These are phyloP conservation scores for Periglandula ipomoeae DNA, from an alignment of 2,329 filamentous ascomycete genomes.

Conservation along the genomic window DNA sequence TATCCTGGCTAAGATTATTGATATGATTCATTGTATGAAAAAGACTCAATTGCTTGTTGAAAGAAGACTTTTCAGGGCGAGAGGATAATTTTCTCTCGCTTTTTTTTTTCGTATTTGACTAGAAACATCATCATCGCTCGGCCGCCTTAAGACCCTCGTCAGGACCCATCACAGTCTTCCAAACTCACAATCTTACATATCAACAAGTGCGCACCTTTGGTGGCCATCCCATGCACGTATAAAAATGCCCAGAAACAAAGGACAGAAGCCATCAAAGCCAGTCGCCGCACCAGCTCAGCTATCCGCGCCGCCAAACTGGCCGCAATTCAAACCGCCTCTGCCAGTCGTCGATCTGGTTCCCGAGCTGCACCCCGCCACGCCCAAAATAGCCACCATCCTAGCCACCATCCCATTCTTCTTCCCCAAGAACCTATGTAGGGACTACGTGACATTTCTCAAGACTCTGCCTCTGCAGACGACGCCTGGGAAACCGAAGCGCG, in stretches of 20 bases:
- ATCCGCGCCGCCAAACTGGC: constrained; percentile 50
- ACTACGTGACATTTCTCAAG: constrained; percentile 63
- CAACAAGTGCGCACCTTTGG: neutral
- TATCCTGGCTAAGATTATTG: no score
- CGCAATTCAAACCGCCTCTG: constrained; percentile 58
- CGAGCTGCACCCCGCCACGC: constrained; percentile 36
- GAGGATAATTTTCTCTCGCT: no score
- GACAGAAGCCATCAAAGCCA: constrained; percentile 16
- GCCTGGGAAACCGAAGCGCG: constrained; percentile 66
- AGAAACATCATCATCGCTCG: no score
- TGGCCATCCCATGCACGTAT: neutral
- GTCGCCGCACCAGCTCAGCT: constrained; percentile 7
- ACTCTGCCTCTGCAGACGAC: constrained; percentile 67
- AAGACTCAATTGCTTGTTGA: no score
- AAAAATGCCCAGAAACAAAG: constrained; percentile 26
- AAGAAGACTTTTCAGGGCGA: no score
- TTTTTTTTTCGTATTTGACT: no score
- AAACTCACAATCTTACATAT: neutral
- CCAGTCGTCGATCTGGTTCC: constrained; percentile 56
- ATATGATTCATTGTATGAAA: no score
- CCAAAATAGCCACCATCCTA: constrained; percentile 66
- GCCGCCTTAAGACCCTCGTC: no score
- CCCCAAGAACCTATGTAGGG: constrained; percentile 63
- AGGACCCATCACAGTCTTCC: neutral
- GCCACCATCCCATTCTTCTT: constrained; percentile 66